Evolutionary conservation across 2,329 filamentous ascomycete genomes (phyloP).

Genomic region (Fusarium bulbicola): DNA sequence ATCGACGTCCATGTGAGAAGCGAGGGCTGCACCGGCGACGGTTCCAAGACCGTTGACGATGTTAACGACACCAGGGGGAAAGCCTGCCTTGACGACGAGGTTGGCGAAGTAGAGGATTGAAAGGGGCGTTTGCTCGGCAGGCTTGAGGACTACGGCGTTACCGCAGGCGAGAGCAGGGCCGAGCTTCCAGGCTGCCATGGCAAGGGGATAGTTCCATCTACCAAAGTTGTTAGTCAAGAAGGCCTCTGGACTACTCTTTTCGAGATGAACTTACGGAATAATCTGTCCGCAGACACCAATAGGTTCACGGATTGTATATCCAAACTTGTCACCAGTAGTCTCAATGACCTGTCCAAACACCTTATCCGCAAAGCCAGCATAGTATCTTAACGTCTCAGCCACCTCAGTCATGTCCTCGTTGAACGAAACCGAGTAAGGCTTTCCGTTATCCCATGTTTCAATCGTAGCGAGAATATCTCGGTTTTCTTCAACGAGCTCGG

Average conservation of each 20-base stretch:
- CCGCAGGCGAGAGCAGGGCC: slow-evolving; percentile 74
- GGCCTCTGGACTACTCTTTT: accelerated
- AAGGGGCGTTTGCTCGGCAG: slow-evolving; percentile 73
- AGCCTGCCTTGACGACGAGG: slow-evolving; percentile 76
- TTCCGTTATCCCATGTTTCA: slow-evolving; percentile 86
- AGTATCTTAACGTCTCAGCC: slow-evolving; percentile 69
- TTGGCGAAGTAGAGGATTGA: slow-evolving; percentile 72
- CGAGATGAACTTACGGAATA: slow-evolving; percentile 59
- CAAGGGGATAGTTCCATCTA: slow-evolving; percentile 72
- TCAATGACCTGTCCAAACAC: slow-evolving; percentile 80
- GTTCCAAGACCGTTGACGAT: slow-evolving; percentile 76
- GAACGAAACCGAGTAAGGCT: slow-evolving; percentile 71
- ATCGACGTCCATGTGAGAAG: slow-evolving; percentile 72
- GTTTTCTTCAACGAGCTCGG: slow-evolving; percentile 74
- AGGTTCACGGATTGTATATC: slow-evolving; percentile 79
- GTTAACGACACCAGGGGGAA: slow-evolving; percentile 81
- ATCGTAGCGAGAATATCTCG: slow-evolving; percentile 57
- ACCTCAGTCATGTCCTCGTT: slow-evolving; percentile 68
- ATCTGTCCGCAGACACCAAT: slow-evolving; percentile 81
- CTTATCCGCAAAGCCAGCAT: slow-evolving; percentile 82
- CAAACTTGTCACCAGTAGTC: slow-evolving; percentile 73
- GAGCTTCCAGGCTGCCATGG: slow-evolving; percentile 71
- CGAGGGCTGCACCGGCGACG: slow-evolving; percentile 74
- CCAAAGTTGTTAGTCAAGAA: neutral
- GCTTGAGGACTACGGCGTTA: slow-evolving; percentile 71